Conservation (phyloP, 2,329 filamentous ascomycete genomes). For the Sporothrix inflata region DNA sequence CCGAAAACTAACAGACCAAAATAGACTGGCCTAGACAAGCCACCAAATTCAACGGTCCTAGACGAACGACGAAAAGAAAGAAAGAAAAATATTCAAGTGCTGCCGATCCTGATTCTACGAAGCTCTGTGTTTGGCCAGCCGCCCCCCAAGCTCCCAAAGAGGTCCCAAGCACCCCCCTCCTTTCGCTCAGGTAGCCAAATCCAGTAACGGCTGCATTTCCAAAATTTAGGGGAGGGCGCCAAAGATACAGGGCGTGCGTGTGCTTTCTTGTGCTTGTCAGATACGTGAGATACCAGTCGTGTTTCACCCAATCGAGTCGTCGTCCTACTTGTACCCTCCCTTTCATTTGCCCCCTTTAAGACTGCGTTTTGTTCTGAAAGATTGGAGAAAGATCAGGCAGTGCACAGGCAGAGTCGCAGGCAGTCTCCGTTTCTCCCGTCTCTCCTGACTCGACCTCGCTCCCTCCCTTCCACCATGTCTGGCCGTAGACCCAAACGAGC, state of each 20-base stretch:
- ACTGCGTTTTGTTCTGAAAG: not conserved
- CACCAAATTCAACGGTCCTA: constrained; percentile 4
- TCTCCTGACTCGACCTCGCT: not conserved
- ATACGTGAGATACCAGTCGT: not conserved
- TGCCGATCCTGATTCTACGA: constrained; percentile 2
- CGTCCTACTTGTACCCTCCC: not conserved
- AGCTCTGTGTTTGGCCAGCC: not conserved
- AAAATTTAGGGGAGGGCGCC: constrained; percentile 7
- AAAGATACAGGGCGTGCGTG: not conserved
- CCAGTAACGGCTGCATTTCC: not conserved
- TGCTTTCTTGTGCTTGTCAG: not conserved
- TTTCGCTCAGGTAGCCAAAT: constrained; percentile 21
- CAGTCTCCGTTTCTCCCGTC: no score
- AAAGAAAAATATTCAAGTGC: not conserved
- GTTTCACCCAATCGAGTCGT: not conserved
- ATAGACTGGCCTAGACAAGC: constrained; percentile 5
- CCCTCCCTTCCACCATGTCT: not conserved
- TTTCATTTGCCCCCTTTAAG: not conserved
- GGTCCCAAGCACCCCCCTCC: not conserved
- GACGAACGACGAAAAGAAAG: not conserved
- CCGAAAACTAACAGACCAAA: not conserved
- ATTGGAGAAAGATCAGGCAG: no score
- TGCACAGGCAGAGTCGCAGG: no score
- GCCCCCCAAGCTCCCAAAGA: not conserved
- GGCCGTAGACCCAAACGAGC: constrained; percentile 1